These are phyloP conservation scores for Schizochytrium sp. DNA, from an alignment of 108 stramenopile species.

Conservation along the genomic window DNA sequence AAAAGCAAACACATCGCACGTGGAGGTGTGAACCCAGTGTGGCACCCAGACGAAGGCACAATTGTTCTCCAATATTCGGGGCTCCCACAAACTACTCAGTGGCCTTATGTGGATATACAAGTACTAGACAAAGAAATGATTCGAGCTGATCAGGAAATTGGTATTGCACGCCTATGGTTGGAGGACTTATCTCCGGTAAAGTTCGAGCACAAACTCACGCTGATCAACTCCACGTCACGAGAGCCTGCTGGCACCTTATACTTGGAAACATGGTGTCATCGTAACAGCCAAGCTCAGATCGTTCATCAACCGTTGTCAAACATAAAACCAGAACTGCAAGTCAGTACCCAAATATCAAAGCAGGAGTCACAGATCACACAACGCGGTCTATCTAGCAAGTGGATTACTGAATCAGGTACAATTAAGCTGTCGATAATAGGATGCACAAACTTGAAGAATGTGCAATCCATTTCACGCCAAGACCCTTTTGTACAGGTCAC, in stretches of 20 bases:
- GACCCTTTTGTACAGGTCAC: too few species aligned
- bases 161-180: neutral
- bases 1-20: neutral
- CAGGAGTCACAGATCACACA: too few species aligned
- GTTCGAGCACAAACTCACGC: neutral
- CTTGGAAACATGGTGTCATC: slow-evolving; percentile 6
- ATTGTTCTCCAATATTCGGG: slow-evolving; percentile 15
- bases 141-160: neutral
- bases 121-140: slow-evolving; percentile 44
- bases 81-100: neutral
- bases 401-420: too few species aligned
- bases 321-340: too few species aligned
- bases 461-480: too few species aligned
- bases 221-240: neutral
- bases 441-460: too few species aligned
- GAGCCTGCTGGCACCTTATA: neutral
- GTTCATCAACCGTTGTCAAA: too few species aligned
- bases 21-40: slow-evolving; percentile 12
- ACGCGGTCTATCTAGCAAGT: too few species aligned
- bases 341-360: too few species aligned
- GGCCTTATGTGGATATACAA: neutral
- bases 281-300: neutral
- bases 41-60: neutral
- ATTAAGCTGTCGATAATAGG: too few species aligned
- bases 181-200: neutral